phyloP scores from a whole-genome alignment of 2,329 filamentous ascomycete genomes.

The Chaetomium globosum region DNA sequence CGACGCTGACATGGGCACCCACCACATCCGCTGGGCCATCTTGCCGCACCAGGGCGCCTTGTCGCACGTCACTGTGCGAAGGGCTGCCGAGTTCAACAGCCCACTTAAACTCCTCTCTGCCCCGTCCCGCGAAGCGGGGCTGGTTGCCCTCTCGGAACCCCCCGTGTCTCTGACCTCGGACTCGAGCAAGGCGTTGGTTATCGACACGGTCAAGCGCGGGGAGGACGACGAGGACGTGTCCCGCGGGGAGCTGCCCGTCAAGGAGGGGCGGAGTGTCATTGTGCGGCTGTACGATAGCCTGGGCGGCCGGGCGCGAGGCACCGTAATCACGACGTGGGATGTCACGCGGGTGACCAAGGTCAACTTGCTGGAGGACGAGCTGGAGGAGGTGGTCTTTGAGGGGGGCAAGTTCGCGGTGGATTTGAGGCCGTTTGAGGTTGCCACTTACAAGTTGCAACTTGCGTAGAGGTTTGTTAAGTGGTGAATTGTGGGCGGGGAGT shows the following conservation, averaged over 20 bases:
- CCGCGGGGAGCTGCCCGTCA: conserved; percentile 59
- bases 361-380: conserved; percentile 86
- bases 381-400: conserved; percentile 62
- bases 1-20: conserved; percentile 89
- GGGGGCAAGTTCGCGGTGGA: conserved; percentile 61
- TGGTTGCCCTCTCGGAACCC: conserved; percentile 36
- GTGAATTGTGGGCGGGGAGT: not conserved
- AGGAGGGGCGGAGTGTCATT: conserved; percentile 76
- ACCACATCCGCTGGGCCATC: conserved; percentile 87
- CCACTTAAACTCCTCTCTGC: conserved; percentile 60
- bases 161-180: conserved; percentile 68
- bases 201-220: conserved; percentile 93
- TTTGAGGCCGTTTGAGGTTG: conserved; percentile 81
- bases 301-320: conserved; percentile 76
- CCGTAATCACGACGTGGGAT: conserved; percentile 66
- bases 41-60: conserved; percentile 78
- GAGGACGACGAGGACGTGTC: conserved; percentile 79
- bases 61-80: conserved; percentile 72
- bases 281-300: conserved; percentile 85
- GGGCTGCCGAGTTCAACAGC: conserved; percentile 88
- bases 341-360: conserved; percentile 79
- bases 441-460: conserved; percentile 59
- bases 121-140: conserved; percentile 33
- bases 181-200: conserved; percentile 64
- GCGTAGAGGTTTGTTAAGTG: conserved; percentile 19